Conservation (phyloP, 345 rosid species). For the Hibiscus trionum region DNA sequence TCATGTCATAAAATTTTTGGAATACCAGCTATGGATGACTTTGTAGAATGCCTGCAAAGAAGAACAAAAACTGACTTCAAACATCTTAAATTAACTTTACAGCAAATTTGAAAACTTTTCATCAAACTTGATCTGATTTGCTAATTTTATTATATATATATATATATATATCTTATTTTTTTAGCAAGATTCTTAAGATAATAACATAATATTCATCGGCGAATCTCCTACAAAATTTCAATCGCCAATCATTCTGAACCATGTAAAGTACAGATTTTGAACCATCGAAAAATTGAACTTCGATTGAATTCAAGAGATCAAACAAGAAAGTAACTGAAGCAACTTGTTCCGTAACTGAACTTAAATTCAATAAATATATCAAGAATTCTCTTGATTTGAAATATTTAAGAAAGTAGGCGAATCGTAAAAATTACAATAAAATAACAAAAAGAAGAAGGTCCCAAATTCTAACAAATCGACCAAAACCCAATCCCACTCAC, state of each 20-base stretch:
- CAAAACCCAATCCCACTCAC: too few relatives aligned
- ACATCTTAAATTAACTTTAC: not conserved
- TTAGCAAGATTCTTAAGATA: too few relatives aligned
- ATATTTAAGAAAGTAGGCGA: not conserved
- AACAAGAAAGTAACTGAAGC: too few relatives aligned
- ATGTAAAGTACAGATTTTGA: too few relatives aligned
- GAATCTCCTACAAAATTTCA: not conserved
- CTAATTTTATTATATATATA: not conserved
- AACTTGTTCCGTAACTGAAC: not conserved
- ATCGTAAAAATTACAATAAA: not conserved
- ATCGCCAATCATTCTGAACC: not conserved
- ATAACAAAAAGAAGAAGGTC: constrained; percentile 13
- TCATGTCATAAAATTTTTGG: constrained; percentile 68
- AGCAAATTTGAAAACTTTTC: not conserved
- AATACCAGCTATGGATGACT: constrained; percentile 64
- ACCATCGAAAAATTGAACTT: not conserved
- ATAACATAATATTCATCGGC: too few relatives aligned
- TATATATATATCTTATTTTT: too few relatives aligned
- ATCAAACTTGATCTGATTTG: not conserved
- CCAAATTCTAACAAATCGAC: constrained; percentile 63
- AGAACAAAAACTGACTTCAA: not conserved
- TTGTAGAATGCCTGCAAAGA: constrained; percentile 43
- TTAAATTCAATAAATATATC: too few relatives aligned
- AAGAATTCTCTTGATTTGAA: not conserved
- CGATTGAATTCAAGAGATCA: not conserved